phyloP scores from a whole-genome alignment of 208 protist genomes.

The Naegleria gruberi region DNA sequence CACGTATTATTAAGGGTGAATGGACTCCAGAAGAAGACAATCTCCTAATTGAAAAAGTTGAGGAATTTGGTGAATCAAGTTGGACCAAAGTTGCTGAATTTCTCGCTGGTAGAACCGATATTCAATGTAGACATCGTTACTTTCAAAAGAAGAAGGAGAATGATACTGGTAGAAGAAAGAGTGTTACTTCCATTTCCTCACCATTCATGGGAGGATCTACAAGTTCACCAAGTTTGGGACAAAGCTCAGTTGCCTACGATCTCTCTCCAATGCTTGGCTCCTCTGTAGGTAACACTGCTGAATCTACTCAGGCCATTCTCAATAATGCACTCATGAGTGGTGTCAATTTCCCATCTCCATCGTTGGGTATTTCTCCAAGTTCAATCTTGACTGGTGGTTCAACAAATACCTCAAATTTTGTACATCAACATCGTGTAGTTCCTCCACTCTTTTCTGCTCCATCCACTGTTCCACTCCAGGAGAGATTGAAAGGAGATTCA shows the following conservation, averaged over 20 bases:
- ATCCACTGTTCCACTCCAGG: not conserved
- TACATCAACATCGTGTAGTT: not conserved
- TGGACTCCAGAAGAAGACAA: constrained; percentile 13
- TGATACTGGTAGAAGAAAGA: not conserved
- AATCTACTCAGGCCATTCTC: no score
- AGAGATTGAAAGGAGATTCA: not conserved
- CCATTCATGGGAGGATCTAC: not conserved
- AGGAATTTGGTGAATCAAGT: not conserved
- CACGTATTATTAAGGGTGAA: constrained; percentile 16
- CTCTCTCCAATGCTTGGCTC: not conserved
- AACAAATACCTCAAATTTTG: not conserved
- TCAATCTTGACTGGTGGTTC: not conserved
- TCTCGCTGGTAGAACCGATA: not conserved
- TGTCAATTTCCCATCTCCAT: not conserved
- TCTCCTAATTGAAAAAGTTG: not conserved
- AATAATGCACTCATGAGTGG: no score
- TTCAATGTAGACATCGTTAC: constrained; percentile 12
- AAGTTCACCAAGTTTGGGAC: not conserved
- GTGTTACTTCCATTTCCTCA: not conserved
- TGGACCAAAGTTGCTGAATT: constrained; percentile 9
- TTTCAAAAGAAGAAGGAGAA: constrained; percentile 15
- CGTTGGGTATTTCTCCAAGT: not conserved
- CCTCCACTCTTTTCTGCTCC: not conserved
- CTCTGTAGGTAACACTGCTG: no score
- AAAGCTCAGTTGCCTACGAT: not conserved